A percentile compares a stretch with the other conserved stretches of the same genome.
Conservation (phyloP, 179 eudicot genomes). For the Patellifolia procumbens region DNA sequence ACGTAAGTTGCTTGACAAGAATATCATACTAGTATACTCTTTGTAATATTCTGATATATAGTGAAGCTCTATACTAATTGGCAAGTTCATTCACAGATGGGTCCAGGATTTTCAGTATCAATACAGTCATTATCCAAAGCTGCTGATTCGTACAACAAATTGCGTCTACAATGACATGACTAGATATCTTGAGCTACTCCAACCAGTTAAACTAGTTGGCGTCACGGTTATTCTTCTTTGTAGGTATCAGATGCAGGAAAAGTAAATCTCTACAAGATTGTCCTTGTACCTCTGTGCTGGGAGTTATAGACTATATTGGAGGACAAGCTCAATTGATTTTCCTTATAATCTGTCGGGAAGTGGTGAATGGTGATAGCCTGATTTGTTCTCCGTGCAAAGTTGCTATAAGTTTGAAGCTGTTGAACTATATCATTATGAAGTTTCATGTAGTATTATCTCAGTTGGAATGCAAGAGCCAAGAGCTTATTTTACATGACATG, state of each 20-base stretch:
- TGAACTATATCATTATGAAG: not conserved
- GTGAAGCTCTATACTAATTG: not conserved
- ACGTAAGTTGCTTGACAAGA: not conserved
- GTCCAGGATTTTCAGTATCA: constrained; percentile 70
- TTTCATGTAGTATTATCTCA: not conserved
- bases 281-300: not conserved
- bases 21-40: not conserved
- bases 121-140: constrained; percentile 89
- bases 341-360: too few species aligned
- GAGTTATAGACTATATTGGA: not conserved
- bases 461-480: not conserved
- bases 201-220: not conserved
- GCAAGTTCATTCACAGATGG: constrained; percentile 60
- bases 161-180: constrained; percentile 40
- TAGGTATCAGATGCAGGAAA: not conserved
- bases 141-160: constrained; percentile 65
- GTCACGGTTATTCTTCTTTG: not conserved
- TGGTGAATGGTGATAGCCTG: not conserved
- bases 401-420: not conserved
- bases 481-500: not conserved
- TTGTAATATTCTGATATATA: not conserved
- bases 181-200: not conserved
- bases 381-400: not conserved
- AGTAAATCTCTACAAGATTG: not conserved
- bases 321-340: too few species aligned